Percentiles rank a stretch among this genome's conserved stretches.
Evolutionary conservation across 805 yeast genomes (phyloP).

Genomic region (Kluyveromyces wickerhamii): DNA sequence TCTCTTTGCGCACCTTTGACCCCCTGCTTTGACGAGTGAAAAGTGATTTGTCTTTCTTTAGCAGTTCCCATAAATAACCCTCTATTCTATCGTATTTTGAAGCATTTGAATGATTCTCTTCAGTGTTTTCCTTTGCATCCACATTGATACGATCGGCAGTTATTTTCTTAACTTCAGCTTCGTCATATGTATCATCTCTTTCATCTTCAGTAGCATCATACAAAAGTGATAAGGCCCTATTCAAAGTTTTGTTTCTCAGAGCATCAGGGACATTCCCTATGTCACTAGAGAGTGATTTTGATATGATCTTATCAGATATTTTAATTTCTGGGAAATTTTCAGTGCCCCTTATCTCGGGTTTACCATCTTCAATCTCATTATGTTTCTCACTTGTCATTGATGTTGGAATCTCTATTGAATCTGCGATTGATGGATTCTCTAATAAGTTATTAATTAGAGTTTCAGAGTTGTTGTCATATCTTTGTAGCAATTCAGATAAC

Average conservation of each 20-base stretch:
- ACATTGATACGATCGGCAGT: constrained; percentile 15
- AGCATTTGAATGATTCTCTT: constrained; percentile 7
- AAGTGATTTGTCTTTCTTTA: constrained; percentile 41
- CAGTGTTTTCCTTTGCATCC: constrained; percentile 9
- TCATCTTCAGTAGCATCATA: constrained; percentile 80
- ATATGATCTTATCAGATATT: constrained; percentile 9
- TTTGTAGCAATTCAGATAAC: constrained; percentile 41
- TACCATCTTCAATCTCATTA: neutral
- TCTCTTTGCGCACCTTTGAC: constrained; percentile 39
- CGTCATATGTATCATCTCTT: constrained; percentile 70
- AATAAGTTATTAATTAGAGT: constrained; percentile 48
- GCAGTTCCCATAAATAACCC: constrained; percentile 45
- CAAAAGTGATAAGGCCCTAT: constrained; percentile 52
- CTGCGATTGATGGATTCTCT: constrained; percentile 48
- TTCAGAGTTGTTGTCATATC: constrained; percentile 47
- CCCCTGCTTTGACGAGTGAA: constrained; percentile 46
- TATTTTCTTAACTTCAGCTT: constrained; percentile 29
- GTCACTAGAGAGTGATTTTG: constrained; percentile 7
- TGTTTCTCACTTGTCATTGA: neutral
- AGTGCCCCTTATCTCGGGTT: constrained; percentile 7
- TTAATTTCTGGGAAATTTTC: constrained; percentile 6
- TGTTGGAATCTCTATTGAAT: constrained; percentile 18
- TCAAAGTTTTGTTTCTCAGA: constrained; percentile 48
- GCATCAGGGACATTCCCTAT: constrained; percentile 35
- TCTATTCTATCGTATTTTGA: constrained; percentile 41